phyloP scores from a whole-genome alignment of 2,329 filamentous ascomycete genomes.

The Phoma sp. region DNA sequence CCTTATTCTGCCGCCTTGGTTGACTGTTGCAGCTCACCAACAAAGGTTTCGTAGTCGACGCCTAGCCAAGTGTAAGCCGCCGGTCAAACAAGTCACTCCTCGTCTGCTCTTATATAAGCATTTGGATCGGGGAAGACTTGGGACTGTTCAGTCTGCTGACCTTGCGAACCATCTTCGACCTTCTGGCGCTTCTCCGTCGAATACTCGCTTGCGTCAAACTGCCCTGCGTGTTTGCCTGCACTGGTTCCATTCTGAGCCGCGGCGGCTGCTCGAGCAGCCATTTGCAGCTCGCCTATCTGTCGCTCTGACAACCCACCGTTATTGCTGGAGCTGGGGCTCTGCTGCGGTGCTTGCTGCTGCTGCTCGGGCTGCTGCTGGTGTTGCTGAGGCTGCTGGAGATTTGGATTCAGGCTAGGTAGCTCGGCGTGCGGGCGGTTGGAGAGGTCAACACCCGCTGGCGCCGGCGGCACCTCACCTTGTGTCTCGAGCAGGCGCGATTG shows the following conservation, averaged over 20 bases:
- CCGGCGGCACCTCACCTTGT: constrained; percentile 81
- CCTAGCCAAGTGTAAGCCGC: constrained; percentile 31
- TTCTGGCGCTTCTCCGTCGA: constrained; percentile 45
- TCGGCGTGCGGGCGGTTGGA: constrained; percentile 55
- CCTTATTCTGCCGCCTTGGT: constrained; percentile 21
- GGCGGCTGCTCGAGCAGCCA: constrained; percentile 46
- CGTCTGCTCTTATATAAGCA: constrained; percentile 43
- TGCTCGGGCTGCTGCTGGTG: constrained; percentile 24
- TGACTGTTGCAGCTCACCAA: constrained; percentile 27
- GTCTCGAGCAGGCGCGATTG: constrained; percentile 85
- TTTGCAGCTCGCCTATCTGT: constrained; percentile 47
- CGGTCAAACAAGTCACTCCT: constrained; percentile 18
- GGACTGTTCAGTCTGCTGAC: constrained; percentile 37
- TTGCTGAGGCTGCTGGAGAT: constrained; percentile 19
- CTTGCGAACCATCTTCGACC: constrained; percentile 40
- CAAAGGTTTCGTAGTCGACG: constrained; percentile 28
- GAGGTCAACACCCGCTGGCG: constrained; percentile 80
- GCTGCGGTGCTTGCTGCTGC: constrained; percentile 31
- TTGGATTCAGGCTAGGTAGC: constrained; percentile 29
- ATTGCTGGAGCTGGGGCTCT: constrained; percentile 31
- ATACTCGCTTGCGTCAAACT: constrained; percentile 40
- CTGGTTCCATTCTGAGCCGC: constrained; percentile 43
- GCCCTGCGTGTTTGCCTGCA: constrained; percentile 43
- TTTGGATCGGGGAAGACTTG: constrained; percentile 31
- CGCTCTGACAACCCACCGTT: constrained; percentile 45